Percentiles rank a stretch among this genome's conserved stretches.
Evolutionary conservation across 768 basidiomycete species (phyloP).

Genomic region (Rhodosporidiobolus sp.): DNA sequence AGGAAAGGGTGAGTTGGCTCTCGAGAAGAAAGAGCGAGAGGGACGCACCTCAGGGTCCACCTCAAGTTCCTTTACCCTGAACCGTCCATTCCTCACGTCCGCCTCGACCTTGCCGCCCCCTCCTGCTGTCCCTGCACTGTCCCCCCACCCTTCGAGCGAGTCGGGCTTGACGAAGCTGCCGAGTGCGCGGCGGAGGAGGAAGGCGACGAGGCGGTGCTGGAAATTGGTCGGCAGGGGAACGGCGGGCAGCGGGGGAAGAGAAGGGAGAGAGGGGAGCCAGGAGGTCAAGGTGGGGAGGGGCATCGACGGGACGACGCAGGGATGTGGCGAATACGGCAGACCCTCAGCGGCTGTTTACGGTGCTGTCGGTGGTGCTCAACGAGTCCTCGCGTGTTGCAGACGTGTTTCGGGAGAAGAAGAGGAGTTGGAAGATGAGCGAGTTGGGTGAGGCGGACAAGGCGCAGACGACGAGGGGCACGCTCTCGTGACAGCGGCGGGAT

Average conservation of each 20-base stretch:
- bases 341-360: too few species aligned
- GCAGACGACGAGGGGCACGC: too few species aligned
- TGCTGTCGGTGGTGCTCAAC: too few species aligned
- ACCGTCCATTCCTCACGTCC: constrained; percentile 17
- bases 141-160: background rate
- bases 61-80: background rate
- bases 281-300: too few species aligned
- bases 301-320: too few species aligned
- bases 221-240: constrained; percentile 16
- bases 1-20: background rate
- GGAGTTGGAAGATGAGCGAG: too few species aligned
- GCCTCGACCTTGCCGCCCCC: constrained; percentile 24
- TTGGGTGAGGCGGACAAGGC: too few species aligned
- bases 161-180: constrained; percentile 19
- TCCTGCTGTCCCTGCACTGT: background rate
- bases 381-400: too few species aligned
- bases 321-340: too few species aligned
- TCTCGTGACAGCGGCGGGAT: too few species aligned
- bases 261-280: too few species aligned
- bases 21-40: background rate
- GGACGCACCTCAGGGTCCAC: background rate
- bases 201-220: constrained; percentile 27
- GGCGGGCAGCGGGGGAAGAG: background rate
- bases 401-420: too few species aligned
- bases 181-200: constrained; percentile 14